Evolutionary conservation across 129 eudicot genomes (phyloP).

Genomic region (Tagetes erecta): DNA sequence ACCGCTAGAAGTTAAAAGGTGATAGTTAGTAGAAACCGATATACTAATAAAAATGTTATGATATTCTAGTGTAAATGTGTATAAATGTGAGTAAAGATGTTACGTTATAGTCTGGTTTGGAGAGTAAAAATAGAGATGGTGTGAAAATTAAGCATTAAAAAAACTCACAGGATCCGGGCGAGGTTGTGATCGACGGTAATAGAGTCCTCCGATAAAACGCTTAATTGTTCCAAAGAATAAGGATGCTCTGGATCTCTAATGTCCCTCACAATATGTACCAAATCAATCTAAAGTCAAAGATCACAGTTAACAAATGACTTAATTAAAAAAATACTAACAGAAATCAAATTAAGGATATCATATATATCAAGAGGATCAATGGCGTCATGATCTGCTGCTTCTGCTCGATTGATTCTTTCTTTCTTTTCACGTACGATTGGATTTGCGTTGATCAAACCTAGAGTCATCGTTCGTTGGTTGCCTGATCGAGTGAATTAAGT

Average conservation of each 20-base stretch:
- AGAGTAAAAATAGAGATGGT: too few species aligned
- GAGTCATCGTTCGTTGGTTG: constrained; percentile 46
- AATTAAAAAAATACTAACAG: not conserved
- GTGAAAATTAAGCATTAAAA: too few species aligned
- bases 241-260: constrained; percentile 97
- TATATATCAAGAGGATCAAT: constrained; percentile 90
- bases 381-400: constrained; percentile 40
- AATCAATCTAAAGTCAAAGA: constrained; percentile 53
- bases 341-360: constrained; percentile 63
- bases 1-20: too few species aligned
- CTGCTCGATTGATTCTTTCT: constrained; percentile 59
- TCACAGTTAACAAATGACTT: constrained; percentile 20
- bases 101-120: too few species aligned
- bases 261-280: constrained; percentile 60
- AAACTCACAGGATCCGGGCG: constrained; percentile 66
- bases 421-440: constrained; percentile 89
- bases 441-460: constrained; percentile 80
- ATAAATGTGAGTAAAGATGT: too few species aligned
- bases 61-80: too few species aligned
- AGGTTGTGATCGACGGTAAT: constrained; percentile 79
- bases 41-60: too few species aligned
- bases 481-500: not conserved
- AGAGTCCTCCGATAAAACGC: constrained; percentile 83
- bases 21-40: too few species aligned
- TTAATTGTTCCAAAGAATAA: constrained; percentile 81